Base-by-base conservation (phyloP, 2,329 filamentous ascomycete species). In the Peltaster fructicola region DNA sequence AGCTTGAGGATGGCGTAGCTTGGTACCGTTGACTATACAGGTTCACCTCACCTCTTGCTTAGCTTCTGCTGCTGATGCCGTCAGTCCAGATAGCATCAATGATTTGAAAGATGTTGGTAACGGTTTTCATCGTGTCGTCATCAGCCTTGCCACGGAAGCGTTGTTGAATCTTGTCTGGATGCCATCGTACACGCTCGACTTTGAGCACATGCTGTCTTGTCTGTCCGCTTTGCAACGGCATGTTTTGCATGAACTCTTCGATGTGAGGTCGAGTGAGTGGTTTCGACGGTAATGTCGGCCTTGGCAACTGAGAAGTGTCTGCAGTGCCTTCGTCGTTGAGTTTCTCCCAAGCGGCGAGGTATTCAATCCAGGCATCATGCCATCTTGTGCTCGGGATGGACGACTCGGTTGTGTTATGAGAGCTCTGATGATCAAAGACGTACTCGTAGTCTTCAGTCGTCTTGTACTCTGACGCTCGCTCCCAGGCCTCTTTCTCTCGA, bases 91-190 rank as follows among this genome's bases (percentile, higher is more conserved):
- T 52, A 25, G 58, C 61, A 55, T 98, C 88, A 22, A 95, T 65
- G 15, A 82, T 72, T 53, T 95, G 85, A 43, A 95, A 98, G 7
- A 92, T 73, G 5, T 78, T 76, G 7, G 85, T 98, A 20, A 93
- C 78, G 26, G 71, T 64, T 44, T 68, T 70, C 63, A 91, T 73
- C 3, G 78, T 68, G 3, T 63, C 63, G 13, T 69, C 62, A 23
- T 84, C 74, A 23, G 91, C 68, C 8, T 61, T 59, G 0, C 66
- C 69, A 3, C 81, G 79, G 31, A 91, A 73, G 26, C 72, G 68
- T 54, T 93, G 88, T 57, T 93, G 81, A 28, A 95, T 77, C 59
- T 95, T 98, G 54, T 98, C 88, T 4, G 88, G 88, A 56, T 98
- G 88, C 88, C 88, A 98, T 9, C 82, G 65, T 10, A 95, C 73